Evolutionary conservation across 495 filamentous ascomycete species (phyloP), one percentile per base, ranked within the genome.

Genomic region (Xylaria cubensis): DNA sequence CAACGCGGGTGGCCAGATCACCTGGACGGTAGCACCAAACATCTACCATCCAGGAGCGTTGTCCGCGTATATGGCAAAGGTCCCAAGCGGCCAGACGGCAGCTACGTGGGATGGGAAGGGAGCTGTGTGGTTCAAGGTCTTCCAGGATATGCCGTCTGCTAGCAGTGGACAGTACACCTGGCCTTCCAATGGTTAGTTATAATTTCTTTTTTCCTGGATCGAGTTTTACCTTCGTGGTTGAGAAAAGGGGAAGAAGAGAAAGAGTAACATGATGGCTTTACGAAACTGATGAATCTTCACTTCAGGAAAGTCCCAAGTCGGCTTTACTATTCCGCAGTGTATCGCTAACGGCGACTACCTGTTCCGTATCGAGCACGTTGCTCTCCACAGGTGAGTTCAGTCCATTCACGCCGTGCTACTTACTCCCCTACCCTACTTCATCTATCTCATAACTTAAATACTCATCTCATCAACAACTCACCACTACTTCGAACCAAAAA

Each of bases 331-430:
- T 67, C 88, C 87, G 41, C 76, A 82, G 44, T 83, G 82, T 59
- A 80, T 88, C 8, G 81, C 83, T 4, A 76, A 85, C 46, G 88
- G 88, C 64, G 84, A 89, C 58, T 91, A 91, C 78, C 85, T 91
- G 21, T 79, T 90, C 56, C 84, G 88, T 10, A 84, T 86, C 29
- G 89, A 90, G 80, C 87, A 89, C 71, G 85, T 90, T 48, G 87
- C 83, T 3, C 81, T 88, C 15, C 86, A 89, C 73, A 64, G 58
- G 65, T 56, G 3, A 55, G 65, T 56, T n/a, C n/a, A 17, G 21
- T 32, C 13, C 65, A 12, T 29, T 32, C 39, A 17, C 19, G 19
- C 13, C n/a, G 32, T 61, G 34, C 19, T 39, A 10, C 58, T 4
- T 39, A 39, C 26, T 29, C 26, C 32, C 56, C n/a, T 0, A 21